Percentiles rank a stretch among this genome's conserved stretches.
These are phyloP conservation scores for Heracleum sosnowskyi DNA, from an alignment of 129 eudicot genomes.

Conservation along the genomic window DNA sequence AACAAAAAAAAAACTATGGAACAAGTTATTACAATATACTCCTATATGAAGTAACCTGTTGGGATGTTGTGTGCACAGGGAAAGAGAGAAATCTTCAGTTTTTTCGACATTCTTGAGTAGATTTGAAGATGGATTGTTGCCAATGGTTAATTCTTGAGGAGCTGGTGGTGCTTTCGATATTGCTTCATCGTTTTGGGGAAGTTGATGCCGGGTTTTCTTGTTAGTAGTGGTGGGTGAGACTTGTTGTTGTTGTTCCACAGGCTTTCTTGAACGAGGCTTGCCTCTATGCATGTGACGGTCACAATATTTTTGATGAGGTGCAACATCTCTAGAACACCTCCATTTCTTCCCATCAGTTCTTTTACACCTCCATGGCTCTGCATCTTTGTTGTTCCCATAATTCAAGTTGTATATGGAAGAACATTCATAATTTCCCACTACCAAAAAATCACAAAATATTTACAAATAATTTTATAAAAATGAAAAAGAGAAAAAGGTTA, in stretches of 20 bases:
- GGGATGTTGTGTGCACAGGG: background rate
- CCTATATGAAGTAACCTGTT: background rate
- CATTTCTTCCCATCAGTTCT: slow-evolving; percentile 70
- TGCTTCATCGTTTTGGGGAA: background rate
- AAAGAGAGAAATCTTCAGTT: background rate
- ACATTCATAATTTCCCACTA: background rate
- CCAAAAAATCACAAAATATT: background rate
- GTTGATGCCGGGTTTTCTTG: slow-evolving; percentile 27
- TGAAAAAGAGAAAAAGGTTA: background rate
- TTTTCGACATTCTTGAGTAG: background rate
- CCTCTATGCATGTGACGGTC: slow-evolving; percentile 72
- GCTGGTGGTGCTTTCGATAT: background rate
- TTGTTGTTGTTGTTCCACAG: slow-evolving; percentile 34
- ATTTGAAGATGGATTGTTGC: background rate
- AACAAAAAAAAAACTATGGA: background rate
- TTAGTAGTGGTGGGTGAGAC: slow-evolving; percentile 8
- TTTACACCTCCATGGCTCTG: slow-evolving; percentile 58
- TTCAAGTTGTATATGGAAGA: slow-evolving; percentile 18
- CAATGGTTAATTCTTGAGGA: slow-evolving; percentile 1
- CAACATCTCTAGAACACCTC: slow-evolving; percentile 67
- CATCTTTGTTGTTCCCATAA: slow-evolving; percentile 28
- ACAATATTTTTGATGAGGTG: slow-evolving; percentile 56
- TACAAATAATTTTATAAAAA: background rate
- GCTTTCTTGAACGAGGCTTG: slow-evolving; percentile 87
- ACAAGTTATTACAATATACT: background rate